phyloP scores from a whole-genome alignment of 495 filamentous ascomycete species.

The Xylaria longipes region DNA sequence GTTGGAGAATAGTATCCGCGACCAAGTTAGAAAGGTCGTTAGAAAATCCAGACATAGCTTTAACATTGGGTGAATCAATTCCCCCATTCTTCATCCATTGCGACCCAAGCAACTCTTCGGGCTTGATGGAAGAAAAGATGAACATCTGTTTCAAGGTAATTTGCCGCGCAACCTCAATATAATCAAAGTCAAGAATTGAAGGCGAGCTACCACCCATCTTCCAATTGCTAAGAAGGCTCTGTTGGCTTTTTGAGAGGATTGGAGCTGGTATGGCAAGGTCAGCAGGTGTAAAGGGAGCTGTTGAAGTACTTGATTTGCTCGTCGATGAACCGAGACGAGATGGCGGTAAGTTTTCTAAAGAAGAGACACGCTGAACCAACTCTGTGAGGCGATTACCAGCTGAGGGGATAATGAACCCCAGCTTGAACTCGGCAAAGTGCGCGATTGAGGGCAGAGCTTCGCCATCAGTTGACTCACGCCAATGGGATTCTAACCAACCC shows the following conservation, averaged over 20 bases:
- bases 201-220: slow-evolving; percentile 71
- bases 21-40: slow-evolving; percentile 93
- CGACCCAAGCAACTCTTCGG: slow-evolving; percentile 90
- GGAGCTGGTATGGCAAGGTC: slow-evolving; percentile 75
- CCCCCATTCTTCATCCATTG: slow-evolving; percentile 91
- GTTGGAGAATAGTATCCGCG: slow-evolving; percentile 89
- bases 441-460: slow-evolving; percentile 76
- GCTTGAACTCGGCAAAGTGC: slow-evolving; percentile 75
- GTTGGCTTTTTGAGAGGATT: slow-evolving; percentile 75
- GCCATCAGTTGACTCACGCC: slow-evolving; percentile 81
- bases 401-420: slow-evolving; percentile 70
- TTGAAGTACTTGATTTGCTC: slow-evolving; percentile 81
- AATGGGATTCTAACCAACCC: slow-evolving; percentile 95
- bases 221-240: slow-evolving; percentile 73
- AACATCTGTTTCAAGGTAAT: slow-evolving; percentile 91
- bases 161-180: slow-evolving; percentile 89
- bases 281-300: slow-evolving; percentile 68
- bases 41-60: slow-evolving; percentile 90
- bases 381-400: slow-evolving; percentile 82
- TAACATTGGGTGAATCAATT: slow-evolving; percentile 85
- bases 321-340: slow-evolving; percentile 87
- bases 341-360: slow-evolving; percentile 75
- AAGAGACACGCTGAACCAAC: slow-evolving; percentile 81
- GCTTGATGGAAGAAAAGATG: slow-evolving; percentile 91
- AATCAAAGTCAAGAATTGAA: slow-evolving; percentile 90